Base-by-base conservation (phyloP, 129 eudicot species). In the Helichrysum umbraculigerum region DNA sequence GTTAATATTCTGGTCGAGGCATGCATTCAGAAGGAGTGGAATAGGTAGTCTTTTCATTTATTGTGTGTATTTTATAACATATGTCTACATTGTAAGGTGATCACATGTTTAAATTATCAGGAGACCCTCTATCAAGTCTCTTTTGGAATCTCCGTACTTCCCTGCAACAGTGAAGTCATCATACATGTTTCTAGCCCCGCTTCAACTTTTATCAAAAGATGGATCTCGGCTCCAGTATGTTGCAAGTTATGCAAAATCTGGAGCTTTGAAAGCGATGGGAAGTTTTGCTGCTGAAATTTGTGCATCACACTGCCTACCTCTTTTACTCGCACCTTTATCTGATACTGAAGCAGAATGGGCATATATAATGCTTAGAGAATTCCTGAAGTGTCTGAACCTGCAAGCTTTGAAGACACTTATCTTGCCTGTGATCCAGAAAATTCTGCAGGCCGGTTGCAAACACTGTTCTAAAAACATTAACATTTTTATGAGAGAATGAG, bases 81-180 rank as follows among this genome's bases (percentile, higher is more conserved):
- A 57, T 57, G 19, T 47, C 32, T 68, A 42, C 52, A 29, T 30
- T 78, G 14, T 59, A 17, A 79, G 32, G 32, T 54, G 17, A 15
- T 62, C 4, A 21, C 17, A 20, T 67, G 2, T 56, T 30, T 17
- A 12, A 68, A 37, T 75, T 50, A 44, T 58, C 81, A 94, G 99
- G 97, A 87, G 96, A 87, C 96, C 97, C 68, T 81, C 96, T 81
- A 90, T 91, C 34, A 86, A 89, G 68, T 83, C 86, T 78, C 90
- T 94, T 79, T 70, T 94, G 93, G 99, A 91, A 68, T 94, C 97
- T 63, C 99, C 99, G 17, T 94, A 87, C 76, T 94, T 94, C 83
- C 86, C 90, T 52, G 72, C 80, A 79, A 85, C 97, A 50, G 83
- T 94, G 30, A 94, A 78, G 68, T 94, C 99, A 66, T 71, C 96